phyloP scores from a whole-genome alignment of 495 filamentous ascomycete species.

The Tuber brumale region DNA sequence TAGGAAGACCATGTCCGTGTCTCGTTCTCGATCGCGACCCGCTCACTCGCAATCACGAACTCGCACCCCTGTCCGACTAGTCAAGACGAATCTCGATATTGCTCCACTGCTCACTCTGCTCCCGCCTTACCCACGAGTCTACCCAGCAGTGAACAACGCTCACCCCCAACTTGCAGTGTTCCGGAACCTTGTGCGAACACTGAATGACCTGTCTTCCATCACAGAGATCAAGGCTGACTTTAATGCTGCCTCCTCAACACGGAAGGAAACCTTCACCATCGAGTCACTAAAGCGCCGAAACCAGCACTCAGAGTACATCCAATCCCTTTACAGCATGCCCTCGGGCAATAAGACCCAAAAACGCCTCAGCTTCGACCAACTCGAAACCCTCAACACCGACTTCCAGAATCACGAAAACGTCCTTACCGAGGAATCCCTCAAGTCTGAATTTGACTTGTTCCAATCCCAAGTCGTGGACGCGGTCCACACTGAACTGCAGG shows the following conservation, averaged over 20 bases:
- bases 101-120: constrained; percentile 88
- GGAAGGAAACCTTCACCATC: constrained; percentile 31
- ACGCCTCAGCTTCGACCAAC: constrained; percentile 32
- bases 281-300: constrained; percentile 37
- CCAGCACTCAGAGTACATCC: constrained; percentile 39
- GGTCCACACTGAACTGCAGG: constrained; percentile 35
- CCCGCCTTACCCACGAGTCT: constrained; percentile 84
- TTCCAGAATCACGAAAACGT: constrained; percentile 36
- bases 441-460: constrained; percentile 97
- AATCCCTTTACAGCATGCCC: constrained; percentile 29
- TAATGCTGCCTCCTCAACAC: constrained; percentile 27
- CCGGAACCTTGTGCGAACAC: constrained; percentile 63
- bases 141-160: constrained; percentile 91
- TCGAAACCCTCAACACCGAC: constrained; percentile 36
- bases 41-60: constrained; percentile 17
- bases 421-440: constrained; percentile 31
- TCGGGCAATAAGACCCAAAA: constrained; percentile 24
- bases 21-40: constrained; percentile 36
- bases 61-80: constrained; percentile 44
- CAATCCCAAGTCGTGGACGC: constrained; percentile 69
- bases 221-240: constrained; percentile 62
- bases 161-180: constrained; percentile 80
- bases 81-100: constrained; percentile 60
- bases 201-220: constrained; percentile 69
- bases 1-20: constrained; percentile 41